phyloP scores from a whole-genome alignment of 805 yeast species.

The Sugiyamaella mastotermitis region DNA sequence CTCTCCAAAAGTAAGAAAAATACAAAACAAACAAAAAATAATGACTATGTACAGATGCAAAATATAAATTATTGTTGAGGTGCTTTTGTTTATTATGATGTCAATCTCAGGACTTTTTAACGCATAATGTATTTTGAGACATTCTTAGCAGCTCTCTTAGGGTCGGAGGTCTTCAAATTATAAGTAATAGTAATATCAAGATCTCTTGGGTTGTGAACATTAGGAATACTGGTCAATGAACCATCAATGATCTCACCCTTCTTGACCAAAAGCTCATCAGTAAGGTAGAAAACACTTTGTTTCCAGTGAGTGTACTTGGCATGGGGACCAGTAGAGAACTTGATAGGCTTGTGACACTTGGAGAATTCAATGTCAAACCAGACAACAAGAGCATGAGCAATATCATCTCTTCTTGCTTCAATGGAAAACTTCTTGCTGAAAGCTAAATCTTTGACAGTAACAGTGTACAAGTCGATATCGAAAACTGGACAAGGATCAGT shows the following conservation, averaged over 20 bases:
- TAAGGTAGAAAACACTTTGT: conserved; percentile 90
- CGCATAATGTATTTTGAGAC: too few species aligned
- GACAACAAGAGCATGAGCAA: conserved; percentile 80
- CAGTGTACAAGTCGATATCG: conserved; percentile 86
- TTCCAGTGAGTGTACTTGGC: conserved; percentile 97
- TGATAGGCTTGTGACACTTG: conserved; percentile 45
- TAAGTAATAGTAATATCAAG: conserved; percentile 71
- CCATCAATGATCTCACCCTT: conserved; percentile 75
- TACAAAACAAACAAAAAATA: too few species aligned
- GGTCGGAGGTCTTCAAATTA: conserved; percentile 41
- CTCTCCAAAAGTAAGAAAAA: too few species aligned
- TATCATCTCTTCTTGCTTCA: conserved; percentile 70
- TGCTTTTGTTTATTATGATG: too few species aligned
- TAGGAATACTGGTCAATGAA: conserved; percentile 68
- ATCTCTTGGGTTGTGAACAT: conserved; percentile 75
- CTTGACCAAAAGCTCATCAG: conserved; percentile 69
- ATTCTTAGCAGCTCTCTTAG: too few species aligned
- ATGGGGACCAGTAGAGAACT: conserved; percentile 91
- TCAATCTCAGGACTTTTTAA: too few species aligned
- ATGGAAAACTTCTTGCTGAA: conserved; percentile 67
- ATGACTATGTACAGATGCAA: too few species aligned
- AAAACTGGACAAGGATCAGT: conserved; percentile 69
- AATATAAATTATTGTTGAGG: too few species aligned
- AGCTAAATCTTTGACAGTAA: conserved; percentile 72
- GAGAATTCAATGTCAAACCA: conserved; percentile 95